Conservation (phyloP, 345 rosid genomes). For the Eucalyptus caleyi region DNA sequence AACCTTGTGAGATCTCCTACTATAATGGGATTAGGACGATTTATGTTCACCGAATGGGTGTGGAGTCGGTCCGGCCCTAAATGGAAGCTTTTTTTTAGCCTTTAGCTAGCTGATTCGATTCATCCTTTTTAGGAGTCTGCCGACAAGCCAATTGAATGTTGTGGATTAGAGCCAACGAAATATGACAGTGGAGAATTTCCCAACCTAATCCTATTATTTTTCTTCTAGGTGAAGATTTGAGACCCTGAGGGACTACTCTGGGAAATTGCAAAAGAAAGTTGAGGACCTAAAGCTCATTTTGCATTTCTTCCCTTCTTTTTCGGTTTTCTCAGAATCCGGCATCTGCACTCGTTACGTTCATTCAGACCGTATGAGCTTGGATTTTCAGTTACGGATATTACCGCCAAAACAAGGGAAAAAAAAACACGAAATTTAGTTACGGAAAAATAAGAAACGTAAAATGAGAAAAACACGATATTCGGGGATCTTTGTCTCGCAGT, state of each 20-base stretch:
- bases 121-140: no score
- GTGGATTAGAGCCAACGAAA: no score
- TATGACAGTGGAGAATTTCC: no score
- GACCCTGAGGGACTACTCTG: no score
- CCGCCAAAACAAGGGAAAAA: neutral
- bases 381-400: neutral
- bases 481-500: neutral
- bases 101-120: no score
- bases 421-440: neutral
- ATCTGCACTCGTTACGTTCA: neutral
- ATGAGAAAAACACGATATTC: fast-evolving
- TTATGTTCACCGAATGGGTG: no score
- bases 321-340: neutral
- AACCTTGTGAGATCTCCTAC: no score
- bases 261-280: fast-evolving
- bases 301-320: neutral
- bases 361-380: neutral
- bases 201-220: no score
- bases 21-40: neutral
- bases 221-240: neutral
- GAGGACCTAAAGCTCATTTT: neutral
- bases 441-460: neutral
- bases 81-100: no score
- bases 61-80: no score
- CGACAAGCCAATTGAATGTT: no score